Conservation (phyloP, 192 early-diverging fungal genomes). For the Coemansia interrupta region DNA sequence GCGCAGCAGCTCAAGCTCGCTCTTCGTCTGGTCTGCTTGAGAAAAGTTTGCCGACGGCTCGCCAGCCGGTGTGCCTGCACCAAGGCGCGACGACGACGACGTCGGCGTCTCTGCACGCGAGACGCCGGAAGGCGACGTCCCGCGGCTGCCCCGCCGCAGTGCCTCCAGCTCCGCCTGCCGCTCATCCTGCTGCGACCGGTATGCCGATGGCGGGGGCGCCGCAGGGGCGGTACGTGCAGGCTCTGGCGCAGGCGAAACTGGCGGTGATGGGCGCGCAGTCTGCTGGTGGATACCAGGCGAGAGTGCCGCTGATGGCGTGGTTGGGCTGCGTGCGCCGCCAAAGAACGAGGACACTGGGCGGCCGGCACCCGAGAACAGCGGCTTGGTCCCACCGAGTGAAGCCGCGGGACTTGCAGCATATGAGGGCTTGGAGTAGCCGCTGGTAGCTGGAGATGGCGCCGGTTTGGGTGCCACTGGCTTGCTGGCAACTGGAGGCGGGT, state of each 20-base stretch:
- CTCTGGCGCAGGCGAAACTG: slow-evolving; percentile 11
- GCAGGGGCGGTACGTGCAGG: not conserved
- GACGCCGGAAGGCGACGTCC: slow-evolving; percentile 21
- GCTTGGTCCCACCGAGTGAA: slow-evolving; percentile 24
- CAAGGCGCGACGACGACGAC: slow-evolving; percentile 19
- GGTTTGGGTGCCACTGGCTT: not conserved
- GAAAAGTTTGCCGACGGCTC: slow-evolving; percentile 38
- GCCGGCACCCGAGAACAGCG: slow-evolving; percentile 15
- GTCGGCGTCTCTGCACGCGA: slow-evolving; percentile 22
- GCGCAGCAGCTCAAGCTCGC: slow-evolving; percentile 51
- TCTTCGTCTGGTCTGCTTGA: slow-evolving; percentile 53
- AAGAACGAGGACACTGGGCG: slow-evolving; percentile 35
- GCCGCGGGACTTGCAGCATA: slow-evolving; percentile 2
- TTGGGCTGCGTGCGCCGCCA: slow-evolving; percentile 18
- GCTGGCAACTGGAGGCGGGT: slow-evolving; percentile 2
- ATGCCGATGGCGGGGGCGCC: slow-evolving; percentile 15
- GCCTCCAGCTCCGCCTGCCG: slow-evolving; percentile 51
- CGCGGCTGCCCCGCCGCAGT: slow-evolving; percentile 45
- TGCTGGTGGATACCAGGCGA: slow-evolving; percentile 2
- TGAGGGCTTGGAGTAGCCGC: slow-evolving; percentile 4
- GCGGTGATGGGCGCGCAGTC: slow-evolving; percentile 7
- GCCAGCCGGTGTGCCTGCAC: slow-evolving; percentile 12
- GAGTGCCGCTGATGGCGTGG: not conserved
- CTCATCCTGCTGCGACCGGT: slow-evolving; percentile 43
- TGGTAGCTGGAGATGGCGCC: slow-evolving; percentile 5